Evolutionary conservation across 352 stramenopile species (phyloP).

Genomic region (Elongisporangium senticosum): DNA sequence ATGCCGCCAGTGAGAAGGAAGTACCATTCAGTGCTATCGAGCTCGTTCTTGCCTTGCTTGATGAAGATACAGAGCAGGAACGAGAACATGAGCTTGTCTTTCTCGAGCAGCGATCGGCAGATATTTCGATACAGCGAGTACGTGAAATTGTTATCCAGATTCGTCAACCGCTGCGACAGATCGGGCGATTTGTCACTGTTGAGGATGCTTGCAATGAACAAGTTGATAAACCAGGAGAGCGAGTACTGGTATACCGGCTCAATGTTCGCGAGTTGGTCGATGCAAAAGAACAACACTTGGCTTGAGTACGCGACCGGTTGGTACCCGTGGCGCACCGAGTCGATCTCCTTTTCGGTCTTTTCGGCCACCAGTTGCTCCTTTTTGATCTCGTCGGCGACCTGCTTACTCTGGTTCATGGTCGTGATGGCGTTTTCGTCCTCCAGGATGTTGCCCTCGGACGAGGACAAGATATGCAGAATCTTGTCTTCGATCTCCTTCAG

Average conservation of each 20-base stretch:
- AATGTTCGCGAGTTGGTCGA: constrained; percentile 91
- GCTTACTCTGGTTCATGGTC: constrained; percentile 89
- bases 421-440: constrained; percentile 92
- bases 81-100: constrained; percentile 93
- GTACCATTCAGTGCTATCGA: constrained; percentile 88
- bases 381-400: constrained; percentile 91
- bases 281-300: constrained; percentile 94
- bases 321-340: constrained; percentile 84
- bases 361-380: constrained; percentile 89
- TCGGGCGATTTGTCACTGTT: constrained; percentile 77
- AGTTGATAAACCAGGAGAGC: constrained; percentile 90
- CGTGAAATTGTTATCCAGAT: constrained; percentile 88
- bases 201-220: constrained; percentile 88
- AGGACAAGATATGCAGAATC: constrained; percentile 90
- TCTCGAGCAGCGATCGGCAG: constrained; percentile 89
- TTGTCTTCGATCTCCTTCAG: constrained; percentile 94
- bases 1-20: constrained; percentile 93
- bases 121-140: constrained; percentile 92
- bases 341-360: constrained; percentile 89
- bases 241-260: constrained; percentile 93
- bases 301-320: constrained; percentile 86
- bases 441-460: constrained; percentile 90
- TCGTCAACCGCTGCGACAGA: constrained; percentile 66
- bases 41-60: constrained; percentile 69
- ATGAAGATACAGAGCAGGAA: constrained; percentile 88